Evolutionary conservation across 2,329 filamentous ascomycete species (phyloP), one percentile per base, ranked within the genome.

Genomic region (Coniosporium tulheliwenetii): DNA sequence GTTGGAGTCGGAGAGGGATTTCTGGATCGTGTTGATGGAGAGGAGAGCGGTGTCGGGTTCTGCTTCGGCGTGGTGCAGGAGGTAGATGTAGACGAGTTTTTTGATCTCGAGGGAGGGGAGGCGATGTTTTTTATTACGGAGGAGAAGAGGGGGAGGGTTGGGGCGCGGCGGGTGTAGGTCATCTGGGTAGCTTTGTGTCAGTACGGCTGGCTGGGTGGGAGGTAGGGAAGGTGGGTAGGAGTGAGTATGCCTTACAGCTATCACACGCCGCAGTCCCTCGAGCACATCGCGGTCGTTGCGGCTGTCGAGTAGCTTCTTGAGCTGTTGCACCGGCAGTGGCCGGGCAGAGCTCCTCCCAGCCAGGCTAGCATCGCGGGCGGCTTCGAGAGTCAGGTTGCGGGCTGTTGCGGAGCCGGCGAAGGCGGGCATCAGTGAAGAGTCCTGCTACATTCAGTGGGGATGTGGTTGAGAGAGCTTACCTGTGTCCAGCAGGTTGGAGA

Each of bases 21-120:
- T 96, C 57, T 98, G 91, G 51, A 98, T 96, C 5, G 91, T 93
- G 63, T 98, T 98, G 72, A 98, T 95, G 44, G 87, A 94, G 36
- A 98, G 73, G 32, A 98, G 73, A 14, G 91, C 87, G 37, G 95
- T 82, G 62, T 98, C 91, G 43, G 89, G 91, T 55, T 96, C 91
- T 47, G 86, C 78, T 59, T 96, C 91, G 58, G 91, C 91, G 71
- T 98, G 87, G 58, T 93, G 85, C 45, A 96, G 81, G 46, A 98
- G 78, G 63, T 95, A 98, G 58, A 95, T 93, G 68, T 98, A 98
- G 46, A 98, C 91, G 42, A 98, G 77, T 62, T 96, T 96, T 65
- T 95, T 93, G 61, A 96, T 87, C 55, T 93, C 86, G 52, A 95
- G 73, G 53, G 86, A 94, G 10, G 82, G 32, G 85, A 94, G 26